A percentile compares a stretch with the other conserved stretches of the same genome.
Evolutionary conservation across 306 rosid species (phyloP).

Genomic region (Coriaria nepalensis): DNA sequence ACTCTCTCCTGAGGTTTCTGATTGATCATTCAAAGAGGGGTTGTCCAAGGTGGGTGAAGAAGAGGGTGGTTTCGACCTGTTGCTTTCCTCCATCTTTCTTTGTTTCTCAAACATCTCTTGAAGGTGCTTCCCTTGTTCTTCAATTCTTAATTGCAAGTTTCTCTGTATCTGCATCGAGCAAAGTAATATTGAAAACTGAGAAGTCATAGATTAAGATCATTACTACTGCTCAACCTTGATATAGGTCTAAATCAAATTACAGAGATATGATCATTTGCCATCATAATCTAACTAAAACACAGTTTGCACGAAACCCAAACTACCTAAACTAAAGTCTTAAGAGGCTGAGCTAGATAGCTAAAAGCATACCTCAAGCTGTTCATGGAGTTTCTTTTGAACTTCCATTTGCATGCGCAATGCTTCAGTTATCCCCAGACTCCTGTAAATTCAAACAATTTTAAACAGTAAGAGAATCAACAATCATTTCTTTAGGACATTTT

Average conservation of each 20-base stretch:
- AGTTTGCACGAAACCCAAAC: neutral
- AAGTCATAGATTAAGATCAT: neutral
- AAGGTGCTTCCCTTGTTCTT: conserved; percentile 70
- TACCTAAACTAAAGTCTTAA: neutral
- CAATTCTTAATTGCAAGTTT: conserved; percentile 74
- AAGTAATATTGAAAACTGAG: conserved; percentile 15
- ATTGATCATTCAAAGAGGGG: conserved; percentile 15
- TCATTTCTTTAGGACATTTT: no score
- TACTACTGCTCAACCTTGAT: no score
- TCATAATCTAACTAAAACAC: no score
- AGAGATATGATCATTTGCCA: no score
- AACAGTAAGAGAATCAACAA: neutral
- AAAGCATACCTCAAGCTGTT: conserved; percentile 83
- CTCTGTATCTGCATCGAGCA: conserved; percentile 52
- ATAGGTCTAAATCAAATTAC: no score
- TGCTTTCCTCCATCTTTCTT: conserved; percentile 41
- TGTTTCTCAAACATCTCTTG: conserved; percentile 80
- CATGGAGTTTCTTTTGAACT: conserved; percentile 95
- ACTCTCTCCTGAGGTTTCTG: conserved; percentile 20
- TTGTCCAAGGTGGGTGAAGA: conserved; percentile 17
- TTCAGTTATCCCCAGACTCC: conserved; percentile 82
- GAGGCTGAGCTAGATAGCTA: conserved; percentile 5
- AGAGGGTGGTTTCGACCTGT: conserved; percentile 33
- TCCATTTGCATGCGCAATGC: conserved; percentile 91
- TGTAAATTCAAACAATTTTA: conserved; percentile 13